Conservation (phyloP, 2,329 filamentous ascomycete species). For the Akanthomyces dipterigenus region DNA sequence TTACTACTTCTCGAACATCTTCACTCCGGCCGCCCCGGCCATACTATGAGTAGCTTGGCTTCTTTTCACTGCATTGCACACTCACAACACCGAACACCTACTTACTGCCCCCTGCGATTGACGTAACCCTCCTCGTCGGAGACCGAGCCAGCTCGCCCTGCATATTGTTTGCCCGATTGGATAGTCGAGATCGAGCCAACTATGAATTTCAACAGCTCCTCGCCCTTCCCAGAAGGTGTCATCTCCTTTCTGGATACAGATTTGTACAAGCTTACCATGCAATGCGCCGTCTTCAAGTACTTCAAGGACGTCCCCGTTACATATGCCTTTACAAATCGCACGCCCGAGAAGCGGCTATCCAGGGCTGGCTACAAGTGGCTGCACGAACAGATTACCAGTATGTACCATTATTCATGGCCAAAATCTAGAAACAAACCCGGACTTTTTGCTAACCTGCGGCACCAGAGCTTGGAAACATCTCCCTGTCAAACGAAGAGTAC, state of each 20-base stretch:
- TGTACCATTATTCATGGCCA: constrained; percentile 17
- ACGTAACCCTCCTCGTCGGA: background rate
- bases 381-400: constrained; percentile 72
- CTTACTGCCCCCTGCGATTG: background rate
- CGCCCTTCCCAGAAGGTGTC: constrained; percentile 66
- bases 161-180: background rate
- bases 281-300: constrained; percentile 91
- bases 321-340: constrained; percentile 93
- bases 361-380: constrained; percentile 81
- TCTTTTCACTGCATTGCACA: background rate
- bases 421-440: background rate
- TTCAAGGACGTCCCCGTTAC: constrained; percentile 78
- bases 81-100: background rate
- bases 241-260: constrained; percentile 77
- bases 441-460: background rate
- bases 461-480: constrained; percentile 73
- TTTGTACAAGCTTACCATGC: constrained; percentile 97
- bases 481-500: constrained; percentile 71
- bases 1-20: background rate
- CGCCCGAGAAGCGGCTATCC: constrained; percentile 85
- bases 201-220: constrained; percentile 62
- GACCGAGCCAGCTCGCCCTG: background rate
- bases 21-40: background rate
- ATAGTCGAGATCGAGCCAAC: background rate
- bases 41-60: background rate